These are phyloP conservation scores for Penicillium janthinellum DNA, from an alignment of 2,329 filamentous ascomycete genomes.

Conservation along the genomic window DNA sequence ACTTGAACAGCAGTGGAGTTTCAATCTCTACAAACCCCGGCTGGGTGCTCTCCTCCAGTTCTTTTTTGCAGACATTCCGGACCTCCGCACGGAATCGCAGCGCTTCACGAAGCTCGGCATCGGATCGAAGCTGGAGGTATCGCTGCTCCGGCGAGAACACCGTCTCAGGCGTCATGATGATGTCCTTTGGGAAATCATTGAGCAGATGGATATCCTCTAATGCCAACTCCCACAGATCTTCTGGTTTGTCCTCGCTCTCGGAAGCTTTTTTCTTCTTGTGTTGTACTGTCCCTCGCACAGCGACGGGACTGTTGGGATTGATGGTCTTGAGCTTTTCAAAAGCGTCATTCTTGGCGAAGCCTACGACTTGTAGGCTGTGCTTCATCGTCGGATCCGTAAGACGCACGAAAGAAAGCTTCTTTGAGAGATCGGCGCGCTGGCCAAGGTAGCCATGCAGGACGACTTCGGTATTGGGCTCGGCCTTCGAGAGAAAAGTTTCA, in stretches of 20 bases:
- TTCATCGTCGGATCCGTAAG: constrained; percentile 50
- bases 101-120: constrained; percentile 65
- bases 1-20: constrained; percentile 94
- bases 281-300: constrained; percentile 53
- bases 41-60: constrained; percentile 55
- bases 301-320: constrained; percentile 57
- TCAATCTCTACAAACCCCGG: constrained; percentile 74
- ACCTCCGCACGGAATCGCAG: constrained; percentile 70
- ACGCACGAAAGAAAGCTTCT: constrained; percentile 71
- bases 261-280: constrained; percentile 39
- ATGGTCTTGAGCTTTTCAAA: constrained; percentile 49
- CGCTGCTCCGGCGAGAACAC: constrained; percentile 74
- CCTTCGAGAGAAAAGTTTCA: constrained; percentile 35
- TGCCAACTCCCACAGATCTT: constrained; percentile 59
- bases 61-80: constrained; percentile 55
- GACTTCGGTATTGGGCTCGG: constrained; percentile 45
- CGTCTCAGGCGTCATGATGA: constrained; percentile 74
- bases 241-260: constrained; percentile 28
- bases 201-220: constrained; percentile 66
- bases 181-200: constrained; percentile 72
- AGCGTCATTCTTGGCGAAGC: constrained; percentile 40
- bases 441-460: constrained; percentile 72
- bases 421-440: constrained; percentile 66
- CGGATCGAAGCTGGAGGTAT: constrained; percentile 82
- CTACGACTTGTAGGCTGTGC: constrained; percentile 54